Conservation (phyloP, 1,284 basidiomycete species). For the Pterula multifida region DNA sequence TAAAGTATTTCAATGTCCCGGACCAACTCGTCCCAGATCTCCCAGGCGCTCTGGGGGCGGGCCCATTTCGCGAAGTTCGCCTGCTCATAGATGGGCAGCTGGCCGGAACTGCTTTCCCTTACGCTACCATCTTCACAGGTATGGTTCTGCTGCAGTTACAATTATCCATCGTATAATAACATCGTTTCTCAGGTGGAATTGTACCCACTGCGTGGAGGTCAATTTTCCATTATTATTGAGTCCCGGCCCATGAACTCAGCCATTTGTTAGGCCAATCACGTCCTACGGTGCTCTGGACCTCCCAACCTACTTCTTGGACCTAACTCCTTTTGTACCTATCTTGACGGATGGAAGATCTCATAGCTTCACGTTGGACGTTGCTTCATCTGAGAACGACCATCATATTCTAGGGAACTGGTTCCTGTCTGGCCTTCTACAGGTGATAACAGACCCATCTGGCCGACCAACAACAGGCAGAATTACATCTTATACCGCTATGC, state of each 20-base stretch:
- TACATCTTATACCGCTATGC: slow-evolving; percentile 39
- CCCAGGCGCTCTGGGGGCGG: slow-evolving; percentile 18
- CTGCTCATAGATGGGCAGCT: slow-evolving; percentile 64
- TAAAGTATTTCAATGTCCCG: slow-evolving; percentile 62
- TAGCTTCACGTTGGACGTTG: slow-evolving; percentile 58
- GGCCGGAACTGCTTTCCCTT: slow-evolving; percentile 69
- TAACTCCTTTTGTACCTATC: slow-evolving; percentile 67
- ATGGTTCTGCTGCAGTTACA: background rate
- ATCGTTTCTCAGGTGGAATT: slow-evolving; percentile 35
- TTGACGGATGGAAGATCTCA: slow-evolving; percentile 61
- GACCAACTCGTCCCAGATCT: slow-evolving; percentile 46
- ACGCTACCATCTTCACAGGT: slow-evolving; percentile 66
- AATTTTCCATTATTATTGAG: background rate
- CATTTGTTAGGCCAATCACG: slow-evolving; percentile 47
- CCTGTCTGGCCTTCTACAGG: slow-evolving; percentile 60
- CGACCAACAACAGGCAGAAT: slow-evolving; percentile 58
- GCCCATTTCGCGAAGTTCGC: slow-evolving; percentile 51
- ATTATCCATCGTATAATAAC: background rate
- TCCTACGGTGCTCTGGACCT: slow-evolving; percentile 71
- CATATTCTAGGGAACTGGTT: slow-evolving; percentile 67
- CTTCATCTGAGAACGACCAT: slow-evolving; percentile 56
- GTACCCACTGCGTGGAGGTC: slow-evolving; percentile 64
- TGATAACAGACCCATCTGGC: slow-evolving; percentile 47
- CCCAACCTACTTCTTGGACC: slow-evolving; percentile 68
- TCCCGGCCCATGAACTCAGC: background rate